phyloP scores from a whole-genome alignment of 768 basidiomycete genomes.

The Tulasnella sp. region DNA sequence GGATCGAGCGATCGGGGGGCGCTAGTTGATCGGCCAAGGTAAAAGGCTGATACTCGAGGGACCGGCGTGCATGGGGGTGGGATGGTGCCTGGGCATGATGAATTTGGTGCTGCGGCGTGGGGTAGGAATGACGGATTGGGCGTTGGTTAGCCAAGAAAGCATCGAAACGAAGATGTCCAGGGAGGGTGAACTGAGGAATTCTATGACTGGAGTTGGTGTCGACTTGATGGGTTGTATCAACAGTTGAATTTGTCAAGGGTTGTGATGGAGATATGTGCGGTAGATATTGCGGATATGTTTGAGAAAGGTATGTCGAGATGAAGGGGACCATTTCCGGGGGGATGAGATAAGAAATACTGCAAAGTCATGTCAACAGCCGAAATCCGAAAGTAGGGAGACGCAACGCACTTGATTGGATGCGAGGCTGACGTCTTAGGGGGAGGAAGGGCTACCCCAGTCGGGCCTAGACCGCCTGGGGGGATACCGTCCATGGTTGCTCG shows the following conservation, averaged over 20 bases:
- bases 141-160: neutral
- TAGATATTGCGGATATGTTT: neutral
- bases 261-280: no score
- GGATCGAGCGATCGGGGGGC: no score
- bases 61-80: no score
- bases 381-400: neutral
- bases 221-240: no score
- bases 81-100: neutral
- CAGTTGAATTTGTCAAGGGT: no score
- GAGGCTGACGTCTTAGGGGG: conserved; percentile 54
- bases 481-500: neutral
- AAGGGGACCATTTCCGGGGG: conserved; percentile 45
- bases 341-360: conserved; percentile 52
- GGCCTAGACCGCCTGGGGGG: conserved; percentile 25
- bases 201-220: no score
- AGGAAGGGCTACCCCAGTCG: conserved; percentile 36
- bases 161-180: conserved; percentile 2
- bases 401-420: conserved; percentile 69
- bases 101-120: neutral
- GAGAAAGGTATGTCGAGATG: conserved; percentile 24
- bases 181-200: neutral
- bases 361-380: neutral
- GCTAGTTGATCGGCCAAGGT: neutral
- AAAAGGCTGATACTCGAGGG: no score
- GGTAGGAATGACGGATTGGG: conserved; percentile 15